These are phyloP conservation scores for Glutinoglossum americanum DNA, from an alignment of 495 filamentous ascomycete genomes.

Conservation along the genomic window DNA sequence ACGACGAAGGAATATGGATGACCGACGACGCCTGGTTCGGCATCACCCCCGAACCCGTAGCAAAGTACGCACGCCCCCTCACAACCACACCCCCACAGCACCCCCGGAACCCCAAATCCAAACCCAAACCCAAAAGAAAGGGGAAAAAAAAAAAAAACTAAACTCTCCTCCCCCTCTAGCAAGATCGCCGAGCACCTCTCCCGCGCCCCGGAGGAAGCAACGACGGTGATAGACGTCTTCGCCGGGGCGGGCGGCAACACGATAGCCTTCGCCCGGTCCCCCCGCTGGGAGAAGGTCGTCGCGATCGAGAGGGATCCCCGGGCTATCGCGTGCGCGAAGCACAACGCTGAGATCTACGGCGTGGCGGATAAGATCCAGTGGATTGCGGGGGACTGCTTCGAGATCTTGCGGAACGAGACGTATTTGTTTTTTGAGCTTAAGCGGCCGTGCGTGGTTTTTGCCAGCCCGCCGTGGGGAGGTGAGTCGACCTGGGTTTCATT, in stretches of 20 bases:
- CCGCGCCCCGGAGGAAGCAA: conserved; percentile 24
- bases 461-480: conserved; percentile 90
- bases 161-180: conserved; percentile 19
- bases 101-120: no score
- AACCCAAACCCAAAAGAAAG: no score
- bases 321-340: conserved; percentile 68
- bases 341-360: conserved; percentile 77
- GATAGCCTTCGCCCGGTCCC: conserved; percentile 74
- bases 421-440: conserved; percentile 8
- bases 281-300: conserved; percentile 58
- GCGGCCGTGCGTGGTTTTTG: conserved; percentile 46
- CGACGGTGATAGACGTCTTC: conserved; percentile 64
- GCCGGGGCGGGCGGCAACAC: conserved; percentile 80
- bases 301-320: conserved; percentile 65
- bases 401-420: conserved; percentile 19
- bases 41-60: conserved; percentile 79
- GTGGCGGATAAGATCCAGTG: conserved; percentile 62
- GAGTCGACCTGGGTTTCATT: no score
- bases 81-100: no score
- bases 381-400: conserved; percentile 67
- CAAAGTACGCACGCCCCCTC: conserved; percentile 29
- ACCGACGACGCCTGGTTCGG: conserved; percentile 91
- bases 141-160: no score
- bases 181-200: conserved; percentile 60
- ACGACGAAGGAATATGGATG: conserved; percentile 70